phyloP scores from a whole-genome alignment of 2,329 filamentous ascomycete genomes.

The Neoarthrinium moseri region DNA sequence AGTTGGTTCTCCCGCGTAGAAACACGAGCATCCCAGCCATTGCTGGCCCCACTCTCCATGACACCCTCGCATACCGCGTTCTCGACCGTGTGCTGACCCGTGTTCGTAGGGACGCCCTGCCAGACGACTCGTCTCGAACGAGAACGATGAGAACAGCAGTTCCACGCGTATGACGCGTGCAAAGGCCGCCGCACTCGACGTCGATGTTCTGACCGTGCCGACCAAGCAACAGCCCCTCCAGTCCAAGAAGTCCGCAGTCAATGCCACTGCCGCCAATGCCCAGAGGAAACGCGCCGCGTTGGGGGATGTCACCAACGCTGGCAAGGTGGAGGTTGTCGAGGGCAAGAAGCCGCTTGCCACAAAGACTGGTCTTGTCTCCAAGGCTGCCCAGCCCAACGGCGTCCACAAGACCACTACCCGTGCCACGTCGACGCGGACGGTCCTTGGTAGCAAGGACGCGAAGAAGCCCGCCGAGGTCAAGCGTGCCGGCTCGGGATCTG shows the following conservation, averaged over 20 bases:
- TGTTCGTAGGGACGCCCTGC: conserved; percentile 59
- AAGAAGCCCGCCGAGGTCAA: conserved; percentile 69
- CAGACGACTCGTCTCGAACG: conserved; percentile 76
- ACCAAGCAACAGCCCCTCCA: conserved; percentile 66
- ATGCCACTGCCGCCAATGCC: conserved; percentile 44
- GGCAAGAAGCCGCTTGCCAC: conserved; percentile 69
- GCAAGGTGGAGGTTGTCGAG: conserved; percentile 70
- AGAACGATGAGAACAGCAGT: conserved; percentile 87
- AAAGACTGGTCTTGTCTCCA: conserved; percentile 72
- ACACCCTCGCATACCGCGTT: conserved; percentile 1
- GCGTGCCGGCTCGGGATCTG: conserved; percentile 70
- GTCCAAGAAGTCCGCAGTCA: conserved; percentile 64
- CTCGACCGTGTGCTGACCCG: conserved; percentile 4
- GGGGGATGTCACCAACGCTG: conserved; percentile 93
- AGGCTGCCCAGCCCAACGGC: conserved; percentile 77
- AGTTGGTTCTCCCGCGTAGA: neutral
- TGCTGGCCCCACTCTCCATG: neutral
- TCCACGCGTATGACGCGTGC: conserved; percentile 88
- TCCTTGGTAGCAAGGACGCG: conserved; percentile 62
- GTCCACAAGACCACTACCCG: conserved; percentile 67
- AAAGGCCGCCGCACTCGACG: conserved; percentile 74
- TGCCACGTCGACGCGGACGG: conserved; percentile 59
- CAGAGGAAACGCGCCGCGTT: conserved; percentile 78
- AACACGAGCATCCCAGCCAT: neutral
- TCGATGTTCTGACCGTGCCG: conserved; percentile 58